Evolutionary conservation across 1,284 basidiomycete species (phyloP), one percentile per base, ranked within the genome.

Genomic region (Marasmius oreades): DNA sequence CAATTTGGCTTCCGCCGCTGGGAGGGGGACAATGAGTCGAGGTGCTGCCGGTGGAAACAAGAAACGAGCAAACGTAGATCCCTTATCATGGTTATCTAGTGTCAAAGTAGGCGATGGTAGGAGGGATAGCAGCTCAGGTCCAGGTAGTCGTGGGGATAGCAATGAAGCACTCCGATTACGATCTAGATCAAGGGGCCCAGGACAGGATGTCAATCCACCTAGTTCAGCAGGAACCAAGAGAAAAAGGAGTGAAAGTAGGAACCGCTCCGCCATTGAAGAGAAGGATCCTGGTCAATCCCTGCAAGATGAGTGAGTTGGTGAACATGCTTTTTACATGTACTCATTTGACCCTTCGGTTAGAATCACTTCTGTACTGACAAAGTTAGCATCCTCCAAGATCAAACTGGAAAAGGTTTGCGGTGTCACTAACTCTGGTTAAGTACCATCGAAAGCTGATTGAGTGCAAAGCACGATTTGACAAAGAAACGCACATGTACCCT

Each of bases 401-500:
- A 90, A 87, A 62, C 83, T 94, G 42, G 93, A 95, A 67, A 94
- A 92, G 78, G 92, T 89, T 55, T 46, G 72, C 56, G 7, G 51
- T 31, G n/a, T 23, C 48, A 39, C 16, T 63, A 7, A 56, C 45
- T 34, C 31, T 23, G 45, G 11, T 22, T 53, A 4, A 26, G 52
- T 28, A 48, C 34, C 24, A 26, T 24, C 59, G 58, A 12, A 33
- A 31, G 28, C 28, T 62, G 61, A 36, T 58, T 48, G 55, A 44
- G 52, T 51, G 22, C 3, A n/a, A 64, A 93, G 90, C 84, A 90
- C 55, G 93, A 95, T 59, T 73, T 95, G 43, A 79, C 80, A 3
- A 92, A 89, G 66, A 86, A 85, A 65, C 81, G 93, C 26, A 90
- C 85, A 16, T 92, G 92, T 62, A 95, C 92, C 1, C 79, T 97